Conservation (phyloP, 352 stramenopile species). For the Pythium dissotocum region DNA sequence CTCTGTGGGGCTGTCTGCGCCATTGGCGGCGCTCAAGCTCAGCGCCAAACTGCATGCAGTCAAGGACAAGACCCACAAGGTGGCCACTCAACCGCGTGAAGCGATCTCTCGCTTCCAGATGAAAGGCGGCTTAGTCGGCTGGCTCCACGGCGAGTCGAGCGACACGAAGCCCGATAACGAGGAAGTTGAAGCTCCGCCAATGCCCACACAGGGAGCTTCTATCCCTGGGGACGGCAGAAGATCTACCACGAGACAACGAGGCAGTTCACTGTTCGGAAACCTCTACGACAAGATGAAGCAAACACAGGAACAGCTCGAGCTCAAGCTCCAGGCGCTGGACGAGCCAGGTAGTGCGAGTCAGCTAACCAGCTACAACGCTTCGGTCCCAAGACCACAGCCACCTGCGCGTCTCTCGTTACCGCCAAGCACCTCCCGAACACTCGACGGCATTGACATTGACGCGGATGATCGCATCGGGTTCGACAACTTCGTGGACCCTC, state of each 20-base stretch:
- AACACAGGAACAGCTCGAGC: constrained; percentile 24
- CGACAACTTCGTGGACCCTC: constrained; percentile 31
- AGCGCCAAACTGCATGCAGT: constrained; percentile 23
- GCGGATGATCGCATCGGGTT: constrained; percentile 27
- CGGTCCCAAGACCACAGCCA: background rate
- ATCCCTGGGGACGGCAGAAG: constrained; percentile 8
- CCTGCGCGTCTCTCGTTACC: constrained; percentile 18
- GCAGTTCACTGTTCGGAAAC: constrained; percentile 16
- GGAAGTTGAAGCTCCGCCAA: background rate
- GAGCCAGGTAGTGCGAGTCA: background rate
- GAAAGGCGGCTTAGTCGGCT: constrained; percentile 61
- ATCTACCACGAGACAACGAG: background rate
- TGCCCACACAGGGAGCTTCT: constrained; percentile 2
- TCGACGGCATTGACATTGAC: constrained; percentile 3
- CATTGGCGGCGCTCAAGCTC: background rate
- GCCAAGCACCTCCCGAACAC: background rate
- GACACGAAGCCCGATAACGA: background rate
- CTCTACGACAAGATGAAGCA: constrained; percentile 31
- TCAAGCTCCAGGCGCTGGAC: constrained; percentile 25
- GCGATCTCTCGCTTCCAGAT: constrained; percentile 55
- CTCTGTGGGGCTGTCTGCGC: background rate
- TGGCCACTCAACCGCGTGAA: constrained; percentile 39
- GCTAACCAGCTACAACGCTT: background rate
- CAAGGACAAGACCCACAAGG: constrained; percentile 45
- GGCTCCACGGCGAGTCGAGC: constrained; percentile 56